phyloP scores from a whole-genome alignment of 1,139 yeast species.

The Taphrina deformans region DNA sequence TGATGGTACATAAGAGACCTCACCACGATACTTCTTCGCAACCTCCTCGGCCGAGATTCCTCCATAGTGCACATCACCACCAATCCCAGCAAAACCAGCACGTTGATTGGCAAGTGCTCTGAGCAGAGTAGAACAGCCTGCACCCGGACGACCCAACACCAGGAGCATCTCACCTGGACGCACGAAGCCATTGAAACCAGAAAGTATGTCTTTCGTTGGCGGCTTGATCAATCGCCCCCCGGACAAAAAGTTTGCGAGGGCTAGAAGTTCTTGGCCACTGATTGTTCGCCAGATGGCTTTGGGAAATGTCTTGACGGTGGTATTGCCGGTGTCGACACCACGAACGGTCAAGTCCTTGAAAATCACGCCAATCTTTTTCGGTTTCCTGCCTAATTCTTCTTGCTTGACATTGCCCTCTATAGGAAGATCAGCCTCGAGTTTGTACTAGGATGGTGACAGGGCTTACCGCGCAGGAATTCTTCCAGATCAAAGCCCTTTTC shows the following conservation, averaged over 20 bases:
- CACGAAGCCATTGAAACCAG: conserved; percentile 50
- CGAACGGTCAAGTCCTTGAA: conserved; percentile 52
- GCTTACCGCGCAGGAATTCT: conserved; percentile 5
- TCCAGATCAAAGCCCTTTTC: conserved; percentile 25
- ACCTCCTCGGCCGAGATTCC: conserved; percentile 27
- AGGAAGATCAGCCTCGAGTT: background rate
- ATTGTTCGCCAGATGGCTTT: conserved; percentile 45
- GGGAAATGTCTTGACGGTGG: conserved; percentile 54
- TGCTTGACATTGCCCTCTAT: conserved; percentile 14
- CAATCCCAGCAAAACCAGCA: conserved; percentile 54
- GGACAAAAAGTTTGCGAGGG: conserved; percentile 32
- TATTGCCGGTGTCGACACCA: conserved; percentile 57
- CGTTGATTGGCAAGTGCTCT: conserved; percentile 59
- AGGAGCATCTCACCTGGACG: conserved; percentile 57
- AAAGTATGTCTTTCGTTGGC: conserved; percentile 45
- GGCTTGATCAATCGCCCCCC: conserved; percentile 5
- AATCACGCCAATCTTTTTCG: conserved; percentile 55
- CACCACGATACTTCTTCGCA: conserved; percentile 30
- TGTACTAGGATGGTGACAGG: too few relatives aligned
- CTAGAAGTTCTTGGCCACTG: conserved; percentile 23
- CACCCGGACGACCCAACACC: conserved; percentile 51
- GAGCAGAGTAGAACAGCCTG: conserved; percentile 52
- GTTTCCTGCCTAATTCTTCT: conserved; percentile 51
- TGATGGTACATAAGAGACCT: conserved; percentile 41
- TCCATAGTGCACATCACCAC: conserved; percentile 34